phyloP scores from a whole-genome alignment of 2,329 filamentous ascomycete genomes.

The Teratosphaeria zuluensis region DNA sequence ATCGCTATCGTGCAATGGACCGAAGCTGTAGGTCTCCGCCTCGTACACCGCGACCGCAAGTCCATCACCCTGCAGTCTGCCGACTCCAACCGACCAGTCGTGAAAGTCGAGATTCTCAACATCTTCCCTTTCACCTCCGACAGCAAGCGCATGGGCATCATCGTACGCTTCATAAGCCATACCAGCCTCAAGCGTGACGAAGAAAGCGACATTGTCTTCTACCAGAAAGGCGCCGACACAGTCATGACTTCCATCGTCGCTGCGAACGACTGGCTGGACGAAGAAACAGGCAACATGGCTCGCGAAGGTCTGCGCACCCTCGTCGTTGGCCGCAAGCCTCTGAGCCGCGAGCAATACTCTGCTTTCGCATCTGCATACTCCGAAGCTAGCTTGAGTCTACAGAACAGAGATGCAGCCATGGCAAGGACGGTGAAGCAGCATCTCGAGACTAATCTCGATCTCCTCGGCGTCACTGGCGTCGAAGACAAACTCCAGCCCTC shows the following conservation, averaged over 20 bases:
- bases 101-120: slow-evolving; percentile 80
- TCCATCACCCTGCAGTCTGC: slow-evolving; percentile 73
- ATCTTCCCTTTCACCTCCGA: slow-evolving; percentile 97
- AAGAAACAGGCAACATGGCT: slow-evolving; percentile 99
- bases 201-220: slow-evolving; percentile 88
- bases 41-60: slow-evolving; percentile 78
- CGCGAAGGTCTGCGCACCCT: slow-evolving; percentile 88
- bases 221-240: slow-evolving; percentile 95
- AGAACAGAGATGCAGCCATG: slow-evolving; percentile 72
- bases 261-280: slow-evolving; percentile 95
- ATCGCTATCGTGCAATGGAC: slow-evolving; percentile 97
- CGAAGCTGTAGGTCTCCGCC: slow-evolving; percentile 76
- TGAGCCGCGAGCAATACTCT: slow-evolving; percentile 68
- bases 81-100: slow-evolving; percentile 61
- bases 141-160: slow-evolving; percentile 95
- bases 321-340: slow-evolving; percentile 83
- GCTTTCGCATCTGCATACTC: slow-evolving; percentile 68
- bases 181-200: slow-evolving; percentile 40
- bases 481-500: slow-evolving; percentile 94
- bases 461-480: slow-evolving; percentile 93
- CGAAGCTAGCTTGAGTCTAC: slow-evolving; percentile 70
- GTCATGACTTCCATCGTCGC: slow-evolving; percentile 96
- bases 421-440: slow-evolving; percentile 67
- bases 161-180: slow-evolving; percentile 62
- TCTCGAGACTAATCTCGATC: slow-evolving; percentile 79